Evolutionary conservation across 441 rosid genomes (phyloP).

Genomic region (Sinapis alba): DNA sequence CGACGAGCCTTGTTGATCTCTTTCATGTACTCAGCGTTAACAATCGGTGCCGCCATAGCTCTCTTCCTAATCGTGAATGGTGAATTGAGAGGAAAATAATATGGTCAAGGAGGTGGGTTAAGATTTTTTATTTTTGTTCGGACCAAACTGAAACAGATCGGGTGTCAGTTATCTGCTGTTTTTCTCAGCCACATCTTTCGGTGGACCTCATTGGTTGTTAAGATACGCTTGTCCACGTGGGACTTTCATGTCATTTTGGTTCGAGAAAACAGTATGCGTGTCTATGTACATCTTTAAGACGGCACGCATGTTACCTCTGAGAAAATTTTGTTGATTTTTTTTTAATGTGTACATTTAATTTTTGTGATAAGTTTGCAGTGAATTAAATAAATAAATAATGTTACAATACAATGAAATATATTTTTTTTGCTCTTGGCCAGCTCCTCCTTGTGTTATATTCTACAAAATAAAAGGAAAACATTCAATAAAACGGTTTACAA

Average conservation of each 20-base stretch:
- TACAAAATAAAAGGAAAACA: not conserved
- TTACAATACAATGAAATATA: not conserved
- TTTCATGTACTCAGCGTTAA: constrained; percentile 80
- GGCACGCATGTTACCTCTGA: constrained; percentile 8
- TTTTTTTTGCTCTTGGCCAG: not conserved
- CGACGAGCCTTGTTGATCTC: constrained; percentile 91
- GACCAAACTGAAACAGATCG: constrained; percentile 24
- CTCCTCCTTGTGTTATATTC: not conserved
- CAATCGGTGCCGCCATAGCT: constrained; percentile 75
- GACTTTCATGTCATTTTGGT: constrained; percentile 15
- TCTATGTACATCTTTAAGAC: not conserved
- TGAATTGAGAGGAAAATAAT: not conserved
- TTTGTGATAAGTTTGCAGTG: not conserved
- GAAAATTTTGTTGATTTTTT: not conserved
- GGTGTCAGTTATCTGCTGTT: constrained; percentile 29
- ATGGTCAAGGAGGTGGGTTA: constrained; percentile 1
- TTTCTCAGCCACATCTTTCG: constrained; percentile 17
- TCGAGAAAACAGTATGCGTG: not conserved
- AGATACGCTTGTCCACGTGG: not conserved
- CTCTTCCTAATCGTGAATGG: not conserved
- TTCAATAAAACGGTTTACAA: not conserved
- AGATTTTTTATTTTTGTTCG: not conserved
- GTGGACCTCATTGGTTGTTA: constrained; percentile 25
- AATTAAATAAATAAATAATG: not conserved
- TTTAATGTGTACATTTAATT: not conserved